These are phyloP conservation scores for Fusarium sp. DNA, from an alignment of 2,329 filamentous ascomycete species.

Conservation along the genomic window DNA sequence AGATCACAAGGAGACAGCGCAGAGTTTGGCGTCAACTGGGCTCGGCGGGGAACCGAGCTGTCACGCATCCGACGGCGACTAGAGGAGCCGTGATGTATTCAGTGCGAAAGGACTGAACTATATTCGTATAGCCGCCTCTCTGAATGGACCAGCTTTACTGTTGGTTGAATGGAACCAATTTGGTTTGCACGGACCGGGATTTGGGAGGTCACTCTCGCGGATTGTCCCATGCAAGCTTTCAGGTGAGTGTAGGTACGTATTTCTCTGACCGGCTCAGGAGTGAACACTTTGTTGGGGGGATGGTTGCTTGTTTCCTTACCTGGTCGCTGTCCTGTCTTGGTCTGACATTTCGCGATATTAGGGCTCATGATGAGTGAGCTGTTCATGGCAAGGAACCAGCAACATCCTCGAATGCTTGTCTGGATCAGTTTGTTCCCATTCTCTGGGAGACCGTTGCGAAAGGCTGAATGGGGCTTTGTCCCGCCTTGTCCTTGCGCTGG, in stretches of 20 bases:
- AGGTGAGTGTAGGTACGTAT: conserved; percentile 12
- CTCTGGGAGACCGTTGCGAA: conserved; percentile 20
- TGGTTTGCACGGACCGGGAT: conserved; percentile 4
- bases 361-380: background rate
- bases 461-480: conserved; percentile 19
- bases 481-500: conserved; percentile 6
- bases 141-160: background rate
- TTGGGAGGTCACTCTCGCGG: background rate
- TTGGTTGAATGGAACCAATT: background rate
- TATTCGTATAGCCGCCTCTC: conserved; percentile 2
- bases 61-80: background rate
- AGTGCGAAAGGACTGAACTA: conserved; percentile 2
- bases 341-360: background rate
- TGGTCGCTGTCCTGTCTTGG: background rate
- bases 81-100: background rate
- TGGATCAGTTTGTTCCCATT: conserved; percentile 3
- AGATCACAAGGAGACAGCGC: conserved; percentile 13
- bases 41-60: conserved; percentile 6
- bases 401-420: background rate
- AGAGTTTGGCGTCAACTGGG: conserved; percentile 22
- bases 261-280: background rate
- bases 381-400: background rate
- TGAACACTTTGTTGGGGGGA: background rate
- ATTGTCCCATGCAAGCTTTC: conserved; percentile 15
- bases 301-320: background rate